Evolutionary conservation across 805 yeast genomes (phyloP), one percentile per base, ranked within the genome.

Genomic region (Barnettozyma populi): DNA sequence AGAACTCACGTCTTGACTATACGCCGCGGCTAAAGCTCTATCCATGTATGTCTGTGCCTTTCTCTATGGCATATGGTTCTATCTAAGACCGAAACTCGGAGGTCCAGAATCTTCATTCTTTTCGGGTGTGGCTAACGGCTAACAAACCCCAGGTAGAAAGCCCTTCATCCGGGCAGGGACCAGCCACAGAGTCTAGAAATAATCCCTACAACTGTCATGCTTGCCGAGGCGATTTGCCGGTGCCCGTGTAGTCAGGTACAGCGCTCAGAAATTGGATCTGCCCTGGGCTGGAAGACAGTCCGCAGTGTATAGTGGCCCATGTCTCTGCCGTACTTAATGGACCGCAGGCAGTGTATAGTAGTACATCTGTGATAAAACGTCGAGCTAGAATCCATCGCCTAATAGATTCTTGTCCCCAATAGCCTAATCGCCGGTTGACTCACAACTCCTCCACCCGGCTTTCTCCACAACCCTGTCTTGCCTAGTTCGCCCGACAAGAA

Each of bases 391-490:
- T 8, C 8, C 25, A 23, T 8, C 25, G 25, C 25, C 7, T 23
- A 16, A 13, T 29, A 11, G n/a, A n/a, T n/a, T n/a, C n/a, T 7
- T 14, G 16, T n/a, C 6, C 29, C 9, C 16, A 13, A 14, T 13
- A 35, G 37, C 6, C 40, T 36, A 36, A 36, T 36, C 40, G 25
- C 40, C 40, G 40, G 25, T 20, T 36, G 40, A 36, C 25, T 36
- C 40, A 19, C 21, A 4, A 35, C 10, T 31, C 37, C 19, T 18
- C 19, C 37, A 36, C 25, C 40, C 40, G 40, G 40, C 9, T 36
- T 36, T 36, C 25, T 36, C 40, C 40, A 36, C 40, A 19, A 6
- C 7, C 11, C n/a, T n/a, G n/a, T 6, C 25, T 36, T 14, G 40
- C 40, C 40, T 36, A 36, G 10, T 36, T 36, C 21, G 11, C 40